Conservation (phyloP, 345 rosid species). For the Euclidium syriacum region DNA sequence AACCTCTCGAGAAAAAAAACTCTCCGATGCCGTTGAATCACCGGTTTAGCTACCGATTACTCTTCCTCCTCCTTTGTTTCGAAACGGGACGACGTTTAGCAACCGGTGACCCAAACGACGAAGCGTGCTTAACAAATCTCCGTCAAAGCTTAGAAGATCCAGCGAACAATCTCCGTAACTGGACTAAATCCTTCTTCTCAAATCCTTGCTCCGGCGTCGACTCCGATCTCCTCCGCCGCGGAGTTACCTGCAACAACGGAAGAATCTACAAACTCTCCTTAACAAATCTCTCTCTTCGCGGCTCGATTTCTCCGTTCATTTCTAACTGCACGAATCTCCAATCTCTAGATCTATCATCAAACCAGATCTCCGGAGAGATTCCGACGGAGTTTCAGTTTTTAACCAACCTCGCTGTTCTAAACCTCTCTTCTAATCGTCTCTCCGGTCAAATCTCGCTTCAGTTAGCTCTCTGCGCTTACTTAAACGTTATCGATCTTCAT, state of each 20-base stretch:
- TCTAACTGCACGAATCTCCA: slow-evolving; percentile 92
- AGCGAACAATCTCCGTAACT: slow-evolving; percentile 59
- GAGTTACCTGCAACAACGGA: slow-evolving; percentile 90
- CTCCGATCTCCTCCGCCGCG: slow-evolving; percentile 61
- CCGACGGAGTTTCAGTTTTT: slow-evolving; percentile 66
- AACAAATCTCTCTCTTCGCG: slow-evolving; percentile 62
- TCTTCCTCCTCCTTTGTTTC: slow-evolving; percentile 28
- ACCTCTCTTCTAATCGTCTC: slow-evolving; percentile 79
- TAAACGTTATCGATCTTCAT: slow-evolving; percentile 89
- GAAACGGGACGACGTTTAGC: slow-evolving; percentile 25
- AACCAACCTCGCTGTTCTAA: slow-evolving; percentile 84
- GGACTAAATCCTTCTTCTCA: slow-evolving; percentile 61
- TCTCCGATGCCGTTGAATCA: slow-evolving; percentile 27
- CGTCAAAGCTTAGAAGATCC: slow-evolving; percentile 64
- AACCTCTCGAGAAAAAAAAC: background rate
- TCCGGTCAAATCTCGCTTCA: slow-evolving; percentile 73
- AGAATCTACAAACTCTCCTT: slow-evolving; percentile 91
- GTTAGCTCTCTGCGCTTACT: slow-evolving; percentile 71
- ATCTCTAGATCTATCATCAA: slow-evolving; percentile 85
- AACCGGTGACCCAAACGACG: slow-evolving; percentile 62
- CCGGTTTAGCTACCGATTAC: slow-evolving; percentile 25
- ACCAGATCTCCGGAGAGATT: slow-evolving; percentile 65
- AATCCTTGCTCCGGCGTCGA: slow-evolving; percentile 71
- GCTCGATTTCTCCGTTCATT: slow-evolving; percentile 70
- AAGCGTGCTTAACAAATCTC: slow-evolving; percentile 52